These are phyloP conservation scores for Calonectria fujianensis DNA, from an alignment of 2,329 filamentous ascomycete genomes.

Conservation along the genomic window DNA sequence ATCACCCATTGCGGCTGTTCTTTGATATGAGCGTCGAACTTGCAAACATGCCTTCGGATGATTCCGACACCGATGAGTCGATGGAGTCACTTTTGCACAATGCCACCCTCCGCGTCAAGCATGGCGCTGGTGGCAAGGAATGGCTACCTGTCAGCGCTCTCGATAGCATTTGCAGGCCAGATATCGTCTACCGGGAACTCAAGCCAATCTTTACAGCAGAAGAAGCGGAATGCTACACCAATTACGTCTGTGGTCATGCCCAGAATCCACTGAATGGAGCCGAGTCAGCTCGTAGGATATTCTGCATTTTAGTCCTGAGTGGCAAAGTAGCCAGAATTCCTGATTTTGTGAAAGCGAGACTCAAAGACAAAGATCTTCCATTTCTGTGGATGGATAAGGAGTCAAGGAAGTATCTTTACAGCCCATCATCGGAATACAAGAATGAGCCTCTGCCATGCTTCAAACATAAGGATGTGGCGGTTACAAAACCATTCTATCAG, in stretches of 20 bases:
- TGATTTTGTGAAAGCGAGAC: neutral
- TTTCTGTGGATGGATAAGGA: slow-evolving; percentile 4
- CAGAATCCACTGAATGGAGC: neutral
- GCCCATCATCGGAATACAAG: neutral
- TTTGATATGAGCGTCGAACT: neutral
- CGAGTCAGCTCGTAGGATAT: slow-evolving; percentile 1
- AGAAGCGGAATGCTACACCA: neutral
- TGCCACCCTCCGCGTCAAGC: neutral
- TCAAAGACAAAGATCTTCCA: slow-evolving; percentile 26
- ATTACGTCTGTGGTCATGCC: neutral
- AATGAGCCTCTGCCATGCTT: neutral
- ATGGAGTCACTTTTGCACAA: slow-evolving; percentile 2
- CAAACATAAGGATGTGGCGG: neutral
- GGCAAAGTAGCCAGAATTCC: neutral
- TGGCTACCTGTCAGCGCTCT: slow-evolving; percentile 18
- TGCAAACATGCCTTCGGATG: neutral
- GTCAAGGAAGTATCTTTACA: neutral
- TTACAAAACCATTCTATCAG: slow-evolving; percentile 14
- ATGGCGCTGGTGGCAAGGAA: neutral
- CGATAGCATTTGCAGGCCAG: neutral
- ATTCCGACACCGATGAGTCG: neutral
- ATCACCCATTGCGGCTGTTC: neutral
- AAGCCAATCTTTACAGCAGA: neutral
- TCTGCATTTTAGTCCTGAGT: neutral
- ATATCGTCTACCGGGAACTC: neutral